These are phyloP conservation scores for Ilyonectria sp. DNA, from an alignment of 2,329 filamentous ascomycete genomes.

Conservation along the genomic window DNA sequence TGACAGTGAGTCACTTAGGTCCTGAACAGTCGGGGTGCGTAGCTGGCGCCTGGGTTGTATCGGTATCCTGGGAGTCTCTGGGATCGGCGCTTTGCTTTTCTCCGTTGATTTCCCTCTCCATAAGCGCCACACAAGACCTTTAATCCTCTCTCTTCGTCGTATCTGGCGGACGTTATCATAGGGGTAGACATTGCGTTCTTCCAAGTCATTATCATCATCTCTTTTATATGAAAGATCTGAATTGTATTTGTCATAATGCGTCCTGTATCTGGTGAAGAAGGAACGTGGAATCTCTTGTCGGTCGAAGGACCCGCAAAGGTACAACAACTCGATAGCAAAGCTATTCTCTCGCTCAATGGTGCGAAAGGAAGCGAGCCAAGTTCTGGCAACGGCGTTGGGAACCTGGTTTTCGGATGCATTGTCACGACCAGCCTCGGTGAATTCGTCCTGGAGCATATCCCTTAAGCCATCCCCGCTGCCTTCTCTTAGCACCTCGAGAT, in stretches of 20 bases:
- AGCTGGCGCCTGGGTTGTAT: not conserved
- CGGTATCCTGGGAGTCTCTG: not conserved
- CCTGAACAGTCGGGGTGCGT: not conserved
- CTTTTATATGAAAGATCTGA: not conserved
- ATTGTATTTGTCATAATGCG: not conserved
- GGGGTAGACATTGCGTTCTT: not conserved
- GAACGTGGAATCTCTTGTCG: slow-evolving; percentile 4
- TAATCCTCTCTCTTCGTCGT: not conserved
- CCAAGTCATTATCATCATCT: not conserved
- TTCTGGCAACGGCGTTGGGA: slow-evolving; percentile 12
- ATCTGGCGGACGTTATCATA: not conserved
- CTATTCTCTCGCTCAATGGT: not conserved
- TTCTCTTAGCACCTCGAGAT: not conserved
- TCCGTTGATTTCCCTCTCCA: not conserved
- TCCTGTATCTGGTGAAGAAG: not conserved
- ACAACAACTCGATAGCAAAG: slow-evolving; percentile 4
- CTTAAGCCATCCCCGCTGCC: not conserved
- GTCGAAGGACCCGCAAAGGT: slow-evolving; percentile 4
- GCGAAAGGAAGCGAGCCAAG: slow-evolving; percentile 1
- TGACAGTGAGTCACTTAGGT: slow-evolving; percentile 1
- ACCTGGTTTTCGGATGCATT: not conserved
- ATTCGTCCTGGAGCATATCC: not conserved
- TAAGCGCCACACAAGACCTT: not conserved
- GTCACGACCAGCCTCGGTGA: not conserved
- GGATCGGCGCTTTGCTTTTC: not conserved